Evolutionary conservation across 2,329 filamentous ascomycete genomes (phyloP).

Genomic region (Davidsoniella neocaledoniae): DNA sequence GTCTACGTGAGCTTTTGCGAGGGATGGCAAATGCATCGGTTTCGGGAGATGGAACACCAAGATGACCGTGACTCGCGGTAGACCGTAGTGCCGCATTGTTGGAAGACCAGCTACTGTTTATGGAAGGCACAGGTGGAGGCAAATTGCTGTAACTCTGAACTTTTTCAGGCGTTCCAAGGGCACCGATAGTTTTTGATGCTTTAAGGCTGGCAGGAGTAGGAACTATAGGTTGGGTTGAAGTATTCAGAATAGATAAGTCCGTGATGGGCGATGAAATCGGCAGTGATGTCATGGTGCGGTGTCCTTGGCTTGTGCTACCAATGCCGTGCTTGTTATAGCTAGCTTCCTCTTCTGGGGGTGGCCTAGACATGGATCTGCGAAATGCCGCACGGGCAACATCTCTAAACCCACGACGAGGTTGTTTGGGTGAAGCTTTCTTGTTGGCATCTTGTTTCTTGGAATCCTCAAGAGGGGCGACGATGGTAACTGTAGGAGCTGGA

Average conservation of each 20-base stretch:
- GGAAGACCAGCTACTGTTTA: background rate
- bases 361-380: conserved; percentile 5
- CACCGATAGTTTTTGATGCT: background rate
- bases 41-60: conserved; percentile 1
- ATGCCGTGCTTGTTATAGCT: background rate
- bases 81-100: conserved; percentile 1
- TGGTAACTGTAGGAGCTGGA: conserved; percentile 6
- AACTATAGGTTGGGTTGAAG: background rate
- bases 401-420: conserved; percentile 6
- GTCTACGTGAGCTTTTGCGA: conserved; percentile 9
- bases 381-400: conserved; percentile 10
- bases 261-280: background rate
- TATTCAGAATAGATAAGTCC: background rate
- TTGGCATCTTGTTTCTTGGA: background rate
- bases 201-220: background rate
- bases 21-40: conserved; percentile 6
- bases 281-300: conserved; percentile 7
- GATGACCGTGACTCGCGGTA: conserved; percentile 6
- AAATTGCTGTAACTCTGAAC: background rate
- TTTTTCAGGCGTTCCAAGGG: background rate
- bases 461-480: conserved; percentile 1
- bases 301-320: conserved; percentile 2
- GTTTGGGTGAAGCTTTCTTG: background rate
- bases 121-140: background rate
- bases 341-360: conserved; percentile 3